Evolutionary conservation across 2,329 filamentous ascomycete species (phyloP).

Genomic region (Cytospora schulzeri): DNA sequence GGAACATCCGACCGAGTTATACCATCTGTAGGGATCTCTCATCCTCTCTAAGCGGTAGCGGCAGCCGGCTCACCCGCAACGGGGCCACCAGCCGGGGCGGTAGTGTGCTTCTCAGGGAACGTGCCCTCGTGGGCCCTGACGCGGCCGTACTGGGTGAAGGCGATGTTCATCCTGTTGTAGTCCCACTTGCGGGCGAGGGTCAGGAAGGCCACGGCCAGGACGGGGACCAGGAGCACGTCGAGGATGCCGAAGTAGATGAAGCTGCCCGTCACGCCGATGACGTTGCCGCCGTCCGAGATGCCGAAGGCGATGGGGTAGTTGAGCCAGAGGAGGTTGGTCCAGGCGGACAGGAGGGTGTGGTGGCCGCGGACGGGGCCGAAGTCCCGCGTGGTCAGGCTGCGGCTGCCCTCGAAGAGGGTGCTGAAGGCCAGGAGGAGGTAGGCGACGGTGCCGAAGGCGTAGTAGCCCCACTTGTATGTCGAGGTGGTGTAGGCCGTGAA

Average conservation of each 20-base stretch:
- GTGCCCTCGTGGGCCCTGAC: slow-evolving; percentile 44
- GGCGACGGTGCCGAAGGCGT: slow-evolving; percentile 52
- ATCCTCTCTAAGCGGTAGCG: slow-evolving; percentile 6
- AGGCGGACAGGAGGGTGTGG: slow-evolving; percentile 49
- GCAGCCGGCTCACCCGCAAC: slow-evolving; percentile 18
- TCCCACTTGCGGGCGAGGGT: slow-evolving; percentile 53
- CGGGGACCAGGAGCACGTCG: slow-evolving; percentile 51
- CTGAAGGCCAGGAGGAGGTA: slow-evolving; percentile 49
- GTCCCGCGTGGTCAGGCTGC: slow-evolving; percentile 39
- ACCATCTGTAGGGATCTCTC: too few relatives aligned
- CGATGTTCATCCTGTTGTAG: slow-evolving; percentile 52
- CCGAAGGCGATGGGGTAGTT: slow-evolving; percentile 58
- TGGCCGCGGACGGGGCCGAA: slow-evolving; percentile 45
- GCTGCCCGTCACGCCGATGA: slow-evolving; percentile 47
- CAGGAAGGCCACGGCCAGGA: slow-evolving; percentile 46
- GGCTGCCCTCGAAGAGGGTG: slow-evolving; percentile 43
- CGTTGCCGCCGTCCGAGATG: slow-evolving; percentile 54
- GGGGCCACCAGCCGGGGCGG: slow-evolving; percentile 32
- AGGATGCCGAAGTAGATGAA: slow-evolving; percentile 58
- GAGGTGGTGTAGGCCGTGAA: slow-evolving; percentile 49
- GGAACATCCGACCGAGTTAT: not conserved
- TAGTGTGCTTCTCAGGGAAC: slow-evolving; percentile 49
- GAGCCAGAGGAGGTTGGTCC: slow-evolving; percentile 55
- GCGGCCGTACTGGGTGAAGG: slow-evolving; percentile 58
- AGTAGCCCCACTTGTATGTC: slow-evolving; percentile 62